These are phyloP conservation scores for Acanthamoeba rhysodes DNA, from an alignment of 208 protist genomes.

Conservation along the genomic window DNA sequence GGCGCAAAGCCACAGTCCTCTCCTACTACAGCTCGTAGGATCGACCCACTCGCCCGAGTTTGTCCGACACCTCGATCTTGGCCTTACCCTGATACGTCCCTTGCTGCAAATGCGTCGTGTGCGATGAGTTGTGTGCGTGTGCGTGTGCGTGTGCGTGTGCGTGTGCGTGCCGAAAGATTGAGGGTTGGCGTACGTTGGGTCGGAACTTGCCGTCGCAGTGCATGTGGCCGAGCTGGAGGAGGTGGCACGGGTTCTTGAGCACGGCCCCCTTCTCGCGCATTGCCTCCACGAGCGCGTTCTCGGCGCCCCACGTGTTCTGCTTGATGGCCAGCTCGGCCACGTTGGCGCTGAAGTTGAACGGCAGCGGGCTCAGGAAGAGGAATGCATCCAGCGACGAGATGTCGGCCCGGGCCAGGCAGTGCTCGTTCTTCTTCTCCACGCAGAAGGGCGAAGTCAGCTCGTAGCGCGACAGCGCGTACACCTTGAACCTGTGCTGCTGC, in stretches of 20 bases:
- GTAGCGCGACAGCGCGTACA: constrained; percentile 43
- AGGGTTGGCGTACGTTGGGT: background rate
- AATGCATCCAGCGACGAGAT: constrained; percentile 43
- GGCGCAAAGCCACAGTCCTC: too few species aligned
- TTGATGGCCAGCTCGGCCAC: constrained; percentile 4
- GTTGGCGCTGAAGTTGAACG: constrained; percentile 10
- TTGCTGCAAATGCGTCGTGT: constrained; percentile 1
- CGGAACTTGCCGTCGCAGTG: constrained; percentile 60
- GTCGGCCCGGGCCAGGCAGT: constrained; percentile 24
- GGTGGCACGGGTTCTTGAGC: constrained; percentile 37
- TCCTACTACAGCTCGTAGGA: background rate
- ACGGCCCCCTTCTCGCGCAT: background rate
- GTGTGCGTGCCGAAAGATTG: background rate
- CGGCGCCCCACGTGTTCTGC: constrained; percentile 61
- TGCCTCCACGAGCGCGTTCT: background rate
- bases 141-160: too few species aligned
- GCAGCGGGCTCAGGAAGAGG: constrained; percentile 38
- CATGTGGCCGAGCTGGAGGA: constrained; percentile 22
- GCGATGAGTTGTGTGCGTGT: background rate
- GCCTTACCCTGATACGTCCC: constrained; percentile 16
- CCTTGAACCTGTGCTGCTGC: constrained; percentile 3
- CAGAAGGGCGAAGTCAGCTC: constrained; percentile 48
- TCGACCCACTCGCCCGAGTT: background rate
- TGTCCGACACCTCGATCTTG: background rate
- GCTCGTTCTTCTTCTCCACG: constrained; percentile 39